These are phyloP conservation scores for Cadophora sp. DNA, from an alignment of 2,329 filamentous ascomycete species.

Conservation along the genomic window DNA sequence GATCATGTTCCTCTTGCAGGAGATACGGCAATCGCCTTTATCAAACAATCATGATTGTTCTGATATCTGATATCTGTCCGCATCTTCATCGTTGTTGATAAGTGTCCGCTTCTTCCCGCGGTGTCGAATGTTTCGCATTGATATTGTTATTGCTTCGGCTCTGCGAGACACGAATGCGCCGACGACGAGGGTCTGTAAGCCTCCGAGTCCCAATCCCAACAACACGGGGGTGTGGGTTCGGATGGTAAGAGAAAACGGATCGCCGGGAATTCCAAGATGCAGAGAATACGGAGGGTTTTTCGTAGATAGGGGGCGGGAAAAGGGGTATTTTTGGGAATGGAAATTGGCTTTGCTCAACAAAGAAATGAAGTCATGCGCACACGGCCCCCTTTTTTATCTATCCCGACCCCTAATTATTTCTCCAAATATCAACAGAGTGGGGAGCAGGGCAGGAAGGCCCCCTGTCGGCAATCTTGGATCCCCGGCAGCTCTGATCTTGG, in stretches of 20 bases:
- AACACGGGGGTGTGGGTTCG: neutral
- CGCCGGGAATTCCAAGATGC: neutral
- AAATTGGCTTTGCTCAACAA: slow-evolving; percentile 6
- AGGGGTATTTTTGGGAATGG: slow-evolving; percentile 4
- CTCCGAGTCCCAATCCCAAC: slow-evolving; percentile 1
- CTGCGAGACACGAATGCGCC: slow-evolving; percentile 8
- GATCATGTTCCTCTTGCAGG: neutral
- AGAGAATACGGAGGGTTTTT: neutral
- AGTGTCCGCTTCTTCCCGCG: slow-evolving; percentile 3
- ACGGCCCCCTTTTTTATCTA: slow-evolving; percentile 9
- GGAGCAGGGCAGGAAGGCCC: neutral
- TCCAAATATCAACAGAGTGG: slow-evolving; percentile 17
- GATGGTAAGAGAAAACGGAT: neutral
- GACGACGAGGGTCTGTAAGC: slow-evolving; percentile 7
- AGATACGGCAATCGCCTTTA: neutral
- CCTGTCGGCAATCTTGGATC: slow-evolving; percentile 23
- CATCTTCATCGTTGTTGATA: neutral
- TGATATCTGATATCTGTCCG: slow-evolving; percentile 5
- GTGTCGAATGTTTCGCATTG: slow-evolving; percentile 7
- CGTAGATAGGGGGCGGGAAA: neutral
- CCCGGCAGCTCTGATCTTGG: slow-evolving; percentile 20
- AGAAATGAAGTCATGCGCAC: slow-evolving; percentile 24
- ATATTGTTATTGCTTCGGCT: slow-evolving; percentile 3
- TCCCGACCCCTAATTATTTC: neutral
- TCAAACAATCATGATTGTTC: neutral